Evolutionary conservation across 2,329 filamentous ascomycete genomes (phyloP).

Genomic region (Pseudocercospora crystallina): DNA sequence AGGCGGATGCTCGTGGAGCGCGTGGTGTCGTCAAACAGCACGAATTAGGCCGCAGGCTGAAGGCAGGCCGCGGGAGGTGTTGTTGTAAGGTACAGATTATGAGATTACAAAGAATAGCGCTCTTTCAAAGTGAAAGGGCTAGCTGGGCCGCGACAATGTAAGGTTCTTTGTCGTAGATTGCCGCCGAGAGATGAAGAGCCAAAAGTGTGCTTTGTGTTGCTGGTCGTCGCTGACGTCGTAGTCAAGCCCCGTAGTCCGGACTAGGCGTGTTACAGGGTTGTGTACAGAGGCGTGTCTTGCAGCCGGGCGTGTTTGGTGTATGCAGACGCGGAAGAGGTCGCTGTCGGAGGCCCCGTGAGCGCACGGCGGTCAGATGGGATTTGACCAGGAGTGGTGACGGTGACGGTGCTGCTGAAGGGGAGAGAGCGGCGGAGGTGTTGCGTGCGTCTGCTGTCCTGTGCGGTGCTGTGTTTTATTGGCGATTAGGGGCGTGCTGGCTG

Average conservation of each 20-base stretch:
- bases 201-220: slow-evolving; percentile 10
- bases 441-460: too few relatives aligned
- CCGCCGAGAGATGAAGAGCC: slow-evolving; percentile 17
- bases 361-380: too few relatives aligned
- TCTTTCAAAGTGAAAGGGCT: slow-evolving; percentile 22
- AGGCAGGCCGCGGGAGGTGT: slow-evolving; percentile 26
- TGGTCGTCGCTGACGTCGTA: slow-evolving; percentile 4
- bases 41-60: slow-evolving; percentile 33
- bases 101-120: slow-evolving; percentile 34
- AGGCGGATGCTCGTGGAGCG: slow-evolving; percentile 17
- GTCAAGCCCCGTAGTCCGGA: neutral
- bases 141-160: slow-evolving; percentile 24
- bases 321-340: neutral
- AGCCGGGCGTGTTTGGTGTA: neutral
- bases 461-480: too few relatives aligned
- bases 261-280: neutral
- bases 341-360: neutral
- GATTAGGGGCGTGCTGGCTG: neutral
- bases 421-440: too few relatives aligned
- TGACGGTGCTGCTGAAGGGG: too few relatives aligned
- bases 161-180: slow-evolving; percentile 22
- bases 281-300: neutral
- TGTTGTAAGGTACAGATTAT: slow-evolving; percentile 33
- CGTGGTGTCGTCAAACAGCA: slow-evolving; percentile 16
- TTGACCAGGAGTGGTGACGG: too few relatives aligned